Evolutionary conservation across 2,329 filamentous ascomycete species (phyloP).

Genomic region (Clonostachys byssicola): DNA sequence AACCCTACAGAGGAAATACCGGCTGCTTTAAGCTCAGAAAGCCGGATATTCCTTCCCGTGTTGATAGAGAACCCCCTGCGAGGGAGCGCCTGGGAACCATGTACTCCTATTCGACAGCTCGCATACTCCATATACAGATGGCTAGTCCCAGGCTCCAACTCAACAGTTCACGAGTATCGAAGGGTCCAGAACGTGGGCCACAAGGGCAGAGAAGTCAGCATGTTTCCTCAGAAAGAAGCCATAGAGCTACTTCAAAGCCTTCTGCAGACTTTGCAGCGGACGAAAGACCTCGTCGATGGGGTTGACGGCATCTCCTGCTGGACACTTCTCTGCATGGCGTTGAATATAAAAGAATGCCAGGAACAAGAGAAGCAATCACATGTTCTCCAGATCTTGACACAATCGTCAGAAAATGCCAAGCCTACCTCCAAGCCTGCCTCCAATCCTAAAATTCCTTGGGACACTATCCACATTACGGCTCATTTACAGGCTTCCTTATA

Average conservation of each 20-base stretch:
- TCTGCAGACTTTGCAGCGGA: too few species aligned
- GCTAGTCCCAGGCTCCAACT: conserved; percentile 4
- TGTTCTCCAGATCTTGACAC: conserved; percentile 12
- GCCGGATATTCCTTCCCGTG: conserved; percentile 59
- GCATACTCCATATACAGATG: conserved; percentile 46
- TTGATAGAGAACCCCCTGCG: conserved; percentile 53
- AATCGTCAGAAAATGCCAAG: background rate
- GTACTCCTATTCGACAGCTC: conserved; percentile 41
- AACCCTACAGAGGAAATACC: background rate
- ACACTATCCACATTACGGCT: conserved; percentile 55
- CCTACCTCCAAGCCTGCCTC: background rate
- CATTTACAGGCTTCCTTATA: conserved; percentile 49
- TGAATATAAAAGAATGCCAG: conserved; percentile 20
- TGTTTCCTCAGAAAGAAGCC: too few species aligned
- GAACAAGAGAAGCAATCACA: conserved; percentile 18
- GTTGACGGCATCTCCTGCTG: background rate
- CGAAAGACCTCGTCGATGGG: too few species aligned
- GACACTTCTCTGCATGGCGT: conserved; percentile 12
- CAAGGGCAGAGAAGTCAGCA: too few species aligned
- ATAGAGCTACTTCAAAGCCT: too few species aligned
- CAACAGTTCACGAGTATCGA: too few species aligned
- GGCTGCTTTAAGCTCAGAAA: conserved; percentile 9
- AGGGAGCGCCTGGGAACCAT: conserved; percentile 53
- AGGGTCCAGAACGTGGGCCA: too few species aligned
- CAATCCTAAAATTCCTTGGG: conserved; percentile 36